These are phyloP conservation scores for Apophysomyces variabilis DNA, from an alignment of 371 early-diverging fungal genomes.

Conservation along the genomic window DNA sequence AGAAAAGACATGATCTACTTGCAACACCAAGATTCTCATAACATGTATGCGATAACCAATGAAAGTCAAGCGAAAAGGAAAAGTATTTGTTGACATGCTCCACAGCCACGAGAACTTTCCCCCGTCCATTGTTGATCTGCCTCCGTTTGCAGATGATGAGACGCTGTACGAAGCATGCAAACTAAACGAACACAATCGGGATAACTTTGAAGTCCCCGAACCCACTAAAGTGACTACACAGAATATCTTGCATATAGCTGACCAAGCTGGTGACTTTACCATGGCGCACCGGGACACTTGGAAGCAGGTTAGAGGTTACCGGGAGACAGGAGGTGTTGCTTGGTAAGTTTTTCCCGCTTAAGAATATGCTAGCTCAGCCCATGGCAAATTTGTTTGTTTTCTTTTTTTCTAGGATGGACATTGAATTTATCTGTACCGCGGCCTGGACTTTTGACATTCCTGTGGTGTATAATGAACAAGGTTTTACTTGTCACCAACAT, in stretches of 20 bases:
- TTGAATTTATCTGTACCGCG: slow-evolving; percentile 49
- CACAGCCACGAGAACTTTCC: slow-evolving; percentile 43
- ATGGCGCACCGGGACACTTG: slow-evolving; percentile 54
- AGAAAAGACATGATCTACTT: slow-evolving; percentile 41
- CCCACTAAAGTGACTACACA: slow-evolving; percentile 28
- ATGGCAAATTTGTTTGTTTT: not conserved
- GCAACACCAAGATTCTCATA: slow-evolving; percentile 43
- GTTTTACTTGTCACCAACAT: slow-evolving; percentile 49
- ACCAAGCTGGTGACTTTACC: slow-evolving; percentile 54
- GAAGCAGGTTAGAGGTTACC: slow-evolving; percentile 39
- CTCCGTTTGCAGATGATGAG: slow-evolving; percentile 41
- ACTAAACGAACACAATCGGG: slow-evolving; percentile 40
- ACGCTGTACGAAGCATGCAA: slow-evolving; percentile 40
- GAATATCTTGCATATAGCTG: slow-evolving; percentile 32
- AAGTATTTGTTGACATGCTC: not conserved
- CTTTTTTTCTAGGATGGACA: slow-evolving; percentile 36
- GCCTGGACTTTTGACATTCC: slow-evolving; percentile 39
- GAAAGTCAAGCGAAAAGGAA: not conserved
- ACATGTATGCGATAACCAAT: slow-evolving; percentile 28
- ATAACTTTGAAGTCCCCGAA: slow-evolving; percentile 32
- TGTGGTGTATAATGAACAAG: slow-evolving; percentile 35
- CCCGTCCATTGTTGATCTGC: slow-evolving; percentile 40
- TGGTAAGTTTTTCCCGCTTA: slow-evolving; percentile 27
- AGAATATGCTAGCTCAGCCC: not conserved
- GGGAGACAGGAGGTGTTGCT: slow-evolving; percentile 49